These are phyloP conservation scores for Aspergillus affinis DNA, from an alignment of 495 filamentous ascomycete species.

Conservation along the genomic window DNA sequence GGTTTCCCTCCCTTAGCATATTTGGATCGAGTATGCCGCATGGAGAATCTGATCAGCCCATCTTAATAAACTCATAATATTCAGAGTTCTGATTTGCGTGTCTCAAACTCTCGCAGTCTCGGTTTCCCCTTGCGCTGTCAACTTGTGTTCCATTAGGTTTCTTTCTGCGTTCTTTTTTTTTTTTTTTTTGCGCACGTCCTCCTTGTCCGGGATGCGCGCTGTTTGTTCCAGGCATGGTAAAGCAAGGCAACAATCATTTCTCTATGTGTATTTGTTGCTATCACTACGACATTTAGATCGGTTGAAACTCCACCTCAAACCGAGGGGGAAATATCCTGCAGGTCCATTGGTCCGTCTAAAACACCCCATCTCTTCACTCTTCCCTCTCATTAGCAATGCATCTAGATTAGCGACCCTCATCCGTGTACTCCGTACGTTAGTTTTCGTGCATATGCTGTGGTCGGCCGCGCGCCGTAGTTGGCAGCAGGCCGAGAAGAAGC, in stretches of 20 bases:
- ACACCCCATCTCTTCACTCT: not conserved
- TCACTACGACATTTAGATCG: conserved; percentile 2
- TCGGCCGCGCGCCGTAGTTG: not conserved
- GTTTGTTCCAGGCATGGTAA: not conserved
- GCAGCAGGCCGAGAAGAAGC: not conserved
- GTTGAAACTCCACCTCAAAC: not conserved
- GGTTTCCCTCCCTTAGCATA: not conserved
- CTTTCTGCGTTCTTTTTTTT: not conserved
- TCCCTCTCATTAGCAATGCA: not conserved
- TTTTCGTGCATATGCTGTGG: not conserved
- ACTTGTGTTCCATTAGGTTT: not conserved
- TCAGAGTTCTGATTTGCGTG: not conserved
- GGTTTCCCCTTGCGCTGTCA: not conserved
- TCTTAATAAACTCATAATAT: not conserved
- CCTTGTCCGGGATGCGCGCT: not conserved
- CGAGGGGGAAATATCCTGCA: not conserved
- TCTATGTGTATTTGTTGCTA: not conserved
- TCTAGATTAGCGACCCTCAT: not conserved
- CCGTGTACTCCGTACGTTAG: not conserved
- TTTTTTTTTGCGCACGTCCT: not conserved
- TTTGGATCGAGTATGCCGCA: not conserved
- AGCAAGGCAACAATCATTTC: not conserved
- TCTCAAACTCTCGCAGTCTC: not conserved
- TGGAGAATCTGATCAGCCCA: not conserved
- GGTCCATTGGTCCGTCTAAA: conserved; percentile 1